These are phyloP conservation scores for Calonectria multiphialidica DNA, from an alignment of 2,329 filamentous ascomycete genomes.

Conservation along the genomic window DNA sequence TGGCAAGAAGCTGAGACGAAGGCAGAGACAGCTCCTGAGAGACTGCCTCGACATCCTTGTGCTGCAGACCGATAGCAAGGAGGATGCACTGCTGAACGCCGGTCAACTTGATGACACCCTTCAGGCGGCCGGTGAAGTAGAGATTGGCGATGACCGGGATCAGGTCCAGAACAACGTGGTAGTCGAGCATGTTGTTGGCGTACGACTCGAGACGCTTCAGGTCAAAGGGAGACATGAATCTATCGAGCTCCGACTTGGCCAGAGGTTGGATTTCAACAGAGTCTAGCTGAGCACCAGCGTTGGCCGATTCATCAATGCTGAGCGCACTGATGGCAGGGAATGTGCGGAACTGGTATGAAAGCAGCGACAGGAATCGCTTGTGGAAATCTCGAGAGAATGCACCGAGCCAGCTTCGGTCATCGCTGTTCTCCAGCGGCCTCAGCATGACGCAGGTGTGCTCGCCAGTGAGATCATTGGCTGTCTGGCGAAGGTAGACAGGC, in stretches of 20 bases:
- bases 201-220: slow-evolving; percentile 96
- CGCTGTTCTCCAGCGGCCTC: slow-evolving; percentile 76
- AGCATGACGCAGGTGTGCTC: slow-evolving; percentile 99
- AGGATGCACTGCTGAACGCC: slow-evolving; percentile 90
- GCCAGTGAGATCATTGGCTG: slow-evolving; percentile 94
- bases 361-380: slow-evolving; percentile 87
- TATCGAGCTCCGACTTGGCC: slow-evolving; percentile 81
- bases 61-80: slow-evolving; percentile 90
- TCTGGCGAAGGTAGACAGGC: slow-evolving; percentile 95
- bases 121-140: slow-evolving; percentile 86
- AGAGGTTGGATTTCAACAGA: slow-evolving; percentile 64
- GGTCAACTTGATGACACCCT: slow-evolving; percentile 75
- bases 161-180: slow-evolving; percentile 96
- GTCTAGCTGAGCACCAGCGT: slow-evolving; percentile 77
- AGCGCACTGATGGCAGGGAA: slow-evolving; percentile 85
- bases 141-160: slow-evolving; percentile 84
- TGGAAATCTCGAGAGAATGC: slow-evolving; percentile 96
- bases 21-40: slow-evolving; percentile 83
- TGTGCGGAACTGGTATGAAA: slow-evolving; percentile 91
- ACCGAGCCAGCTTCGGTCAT: slow-evolving; percentile 86
- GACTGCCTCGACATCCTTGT: slow-evolving; percentile 85
- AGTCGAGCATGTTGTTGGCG: slow-evolving; percentile 96
- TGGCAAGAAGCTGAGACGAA: slow-evolving; percentile 86
- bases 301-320: slow-evolving; percentile 89
- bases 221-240: slow-evolving; percentile 87